Evolutionary conservation across 1,284 basidiomycete genomes (phyloP).

Genomic region (Porogramme epimiltina): DNA sequence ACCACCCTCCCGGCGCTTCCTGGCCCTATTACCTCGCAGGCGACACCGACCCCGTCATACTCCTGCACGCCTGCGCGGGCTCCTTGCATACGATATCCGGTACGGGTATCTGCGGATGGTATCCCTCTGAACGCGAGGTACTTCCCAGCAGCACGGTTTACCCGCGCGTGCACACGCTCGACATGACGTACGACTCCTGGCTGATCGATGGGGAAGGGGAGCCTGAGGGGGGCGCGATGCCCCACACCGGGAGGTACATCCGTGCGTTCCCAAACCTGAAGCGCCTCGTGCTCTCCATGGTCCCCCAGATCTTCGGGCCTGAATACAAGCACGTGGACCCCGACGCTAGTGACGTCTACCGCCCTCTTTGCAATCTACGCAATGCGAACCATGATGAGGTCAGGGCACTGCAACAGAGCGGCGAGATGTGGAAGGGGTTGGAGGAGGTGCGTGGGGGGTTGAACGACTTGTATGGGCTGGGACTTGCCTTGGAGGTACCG

Average conservation of each 20-base stretch:
- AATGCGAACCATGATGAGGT: too few species aligned
- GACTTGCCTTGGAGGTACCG: too few species aligned
- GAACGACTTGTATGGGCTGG: too few species aligned
- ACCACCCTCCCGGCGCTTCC: not conserved
- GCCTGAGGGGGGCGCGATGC: too few species aligned
- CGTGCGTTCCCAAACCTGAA: conserved; percentile 10
- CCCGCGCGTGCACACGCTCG: conserved; percentile 7
- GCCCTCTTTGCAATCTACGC: too few species aligned
- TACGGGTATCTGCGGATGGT: conserved; percentile 7
- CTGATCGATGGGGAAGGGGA: too few species aligned
- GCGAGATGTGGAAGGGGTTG: too few species aligned
- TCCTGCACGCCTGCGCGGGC: conserved; percentile 1
- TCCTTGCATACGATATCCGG: conserved; percentile 13
- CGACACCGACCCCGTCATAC: conserved; percentile 11
- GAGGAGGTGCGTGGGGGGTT: too few species aligned
- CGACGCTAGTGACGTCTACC: too few species aligned
- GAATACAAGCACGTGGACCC: too few species aligned
- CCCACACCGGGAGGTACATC: conserved; percentile 6
- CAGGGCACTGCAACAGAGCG: too few species aligned
- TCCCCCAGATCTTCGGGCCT: too few species aligned
- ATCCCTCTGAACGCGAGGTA: not conserved
- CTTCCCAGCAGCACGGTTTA: conserved; percentile 8
- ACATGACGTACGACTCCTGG: not conserved
- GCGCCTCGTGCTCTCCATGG: conserved; percentile 6
- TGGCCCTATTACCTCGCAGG: not conserved